Conservation (phyloP, 345 rosid species). For the Murraya paniculata region DNA sequence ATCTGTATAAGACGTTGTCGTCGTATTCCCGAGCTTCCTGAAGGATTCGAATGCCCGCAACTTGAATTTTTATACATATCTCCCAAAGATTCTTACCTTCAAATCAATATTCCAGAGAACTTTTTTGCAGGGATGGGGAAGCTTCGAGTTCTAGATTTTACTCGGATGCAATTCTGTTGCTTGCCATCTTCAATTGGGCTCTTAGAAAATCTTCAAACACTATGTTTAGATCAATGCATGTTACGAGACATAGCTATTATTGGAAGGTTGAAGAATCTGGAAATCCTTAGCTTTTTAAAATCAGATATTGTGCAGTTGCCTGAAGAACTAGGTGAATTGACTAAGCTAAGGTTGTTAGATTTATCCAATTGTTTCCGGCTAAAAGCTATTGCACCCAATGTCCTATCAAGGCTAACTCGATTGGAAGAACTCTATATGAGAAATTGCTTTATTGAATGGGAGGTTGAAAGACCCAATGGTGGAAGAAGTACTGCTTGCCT, state of each 20-base stretch:
- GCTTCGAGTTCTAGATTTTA: slow-evolving; percentile 10
- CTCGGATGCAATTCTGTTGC: too few relatives aligned
- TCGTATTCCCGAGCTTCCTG: not conserved
- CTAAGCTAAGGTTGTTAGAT: not conserved
- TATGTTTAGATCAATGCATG: too few relatives aligned
- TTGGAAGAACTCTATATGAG: slow-evolving; percentile 14
- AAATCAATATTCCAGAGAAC: too few relatives aligned
- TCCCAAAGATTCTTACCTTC: too few relatives aligned
- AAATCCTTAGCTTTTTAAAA: accelerated
- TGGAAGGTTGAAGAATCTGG: too few relatives aligned
- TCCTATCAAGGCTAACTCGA: not conserved
- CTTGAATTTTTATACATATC: too few relatives aligned
- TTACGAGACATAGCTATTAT: too few relatives aligned
- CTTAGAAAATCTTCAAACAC: too few relatives aligned
- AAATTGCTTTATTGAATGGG: slow-evolving; percentile 4
- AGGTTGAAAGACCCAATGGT: not conserved
- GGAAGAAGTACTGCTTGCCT: slow-evolving; percentile 3
- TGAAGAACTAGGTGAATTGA: too few relatives aligned
- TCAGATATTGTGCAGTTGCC: accelerated
- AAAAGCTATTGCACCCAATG: slow-evolving; percentile 4
- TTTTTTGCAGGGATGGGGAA: not conserved
- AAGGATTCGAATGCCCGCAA: slow-evolving; percentile 2
- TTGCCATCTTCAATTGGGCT: too few relatives aligned
- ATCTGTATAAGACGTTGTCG: not conserved
- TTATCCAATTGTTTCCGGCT: not conserved